Evolutionary conservation across 768 basidiomycete genomes (phyloP), one percentile per base, ranked within the genome.

Genomic region (Pleurotus eryngii): DNA sequence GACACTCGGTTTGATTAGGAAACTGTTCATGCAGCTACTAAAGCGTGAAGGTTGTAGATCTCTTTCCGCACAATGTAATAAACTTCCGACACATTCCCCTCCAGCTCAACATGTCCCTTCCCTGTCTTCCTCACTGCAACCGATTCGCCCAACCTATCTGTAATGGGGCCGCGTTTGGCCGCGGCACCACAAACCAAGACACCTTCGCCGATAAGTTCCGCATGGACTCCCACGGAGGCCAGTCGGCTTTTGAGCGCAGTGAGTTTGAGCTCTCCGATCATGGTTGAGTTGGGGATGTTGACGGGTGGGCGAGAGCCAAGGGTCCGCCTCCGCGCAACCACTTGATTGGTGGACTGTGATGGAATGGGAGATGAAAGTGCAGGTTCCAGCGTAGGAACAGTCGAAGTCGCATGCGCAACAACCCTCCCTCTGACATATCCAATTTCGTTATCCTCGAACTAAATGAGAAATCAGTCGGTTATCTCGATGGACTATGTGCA

Each of bases 391-490:
- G 87, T 83, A 1, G 96, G 95, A 55, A 98, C 87, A 4, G 86
- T 91, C 2, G 95, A 93, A 60, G 87, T 92, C 15, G 92, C 86
- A 57, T 91, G 88, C 27, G 87, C 83, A 3, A 88, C 80, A 30
- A 98, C 85, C n/a, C 90, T 84, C 18, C 97, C 97, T 18, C 86
- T 85, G 45, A 99, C 86, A 69, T 87, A 95, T 15, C 92, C 94
- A 46, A 99, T 90, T 71, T 98, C 95, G 65, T 95, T 98, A 69
- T 98, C 96, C 66, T 98, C 97, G 67, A 97, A 98, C 95, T 98
- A 35, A 14, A 47, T 8, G 22, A 45, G 58, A 0, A 61, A 46
- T 2, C 40, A 35, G 26, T 30, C 20, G 40, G 46, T 55, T 20
- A 26, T 26, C 5, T 5, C 5, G 37, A n/a, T 14, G 42, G 6